phyloP scores from a whole-genome alignment of 192 early-diverging fungal genomes.

The Mortierella alpina region DNA sequence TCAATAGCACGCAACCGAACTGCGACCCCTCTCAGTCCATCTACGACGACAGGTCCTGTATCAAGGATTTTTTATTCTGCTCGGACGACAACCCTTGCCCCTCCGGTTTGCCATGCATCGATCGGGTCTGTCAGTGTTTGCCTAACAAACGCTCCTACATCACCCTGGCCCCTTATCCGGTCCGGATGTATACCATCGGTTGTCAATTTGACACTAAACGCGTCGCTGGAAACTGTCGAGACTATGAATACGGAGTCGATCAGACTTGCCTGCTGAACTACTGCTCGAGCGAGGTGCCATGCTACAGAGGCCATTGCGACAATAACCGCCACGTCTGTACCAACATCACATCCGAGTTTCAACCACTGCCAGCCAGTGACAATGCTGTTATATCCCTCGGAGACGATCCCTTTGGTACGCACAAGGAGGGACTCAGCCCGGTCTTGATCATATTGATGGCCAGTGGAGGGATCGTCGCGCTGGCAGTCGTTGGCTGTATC shows the following conservation, averaged over 20 bases:
- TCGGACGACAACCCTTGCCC: slow-evolving; percentile 53
- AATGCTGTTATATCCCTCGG: slow-evolving; percentile 31
- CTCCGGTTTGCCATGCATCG: slow-evolving; percentile 35
- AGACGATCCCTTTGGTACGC: slow-evolving; percentile 36
- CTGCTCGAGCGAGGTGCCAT: slow-evolving; percentile 43
- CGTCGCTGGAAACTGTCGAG: slow-evolving; percentile 10
- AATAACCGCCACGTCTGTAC: slow-evolving; percentile 22
- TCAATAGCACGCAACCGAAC: slow-evolving; percentile 12
- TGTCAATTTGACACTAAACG: slow-evolving; percentile 45
- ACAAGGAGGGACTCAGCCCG: slow-evolving; percentile 26
- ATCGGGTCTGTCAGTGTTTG: slow-evolving; percentile 48
- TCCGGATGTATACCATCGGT: slow-evolving; percentile 48
- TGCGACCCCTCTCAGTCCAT: slow-evolving; percentile 52
- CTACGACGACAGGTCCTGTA: slow-evolving; percentile 27
- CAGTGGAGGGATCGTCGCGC: slow-evolving; percentile 15
- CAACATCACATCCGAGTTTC: slow-evolving; percentile 16
- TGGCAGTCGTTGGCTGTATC: slow-evolving; percentile 44
- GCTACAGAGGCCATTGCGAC: slow-evolving; percentile 41
- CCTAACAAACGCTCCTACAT: slow-evolving; percentile 31
- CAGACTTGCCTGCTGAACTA: slow-evolving; percentile 44
- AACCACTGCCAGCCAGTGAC: slow-evolving; percentile 5
- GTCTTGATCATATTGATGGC: slow-evolving; percentile 42
- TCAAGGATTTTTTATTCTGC: slow-evolving; percentile 49
- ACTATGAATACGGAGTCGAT: slow-evolving; percentile 38
- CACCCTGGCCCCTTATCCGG: slow-evolving; percentile 38